phyloP scores from a whole-genome alignment of 2,329 filamentous ascomycete species.

The Phialophora expanda region DNA sequence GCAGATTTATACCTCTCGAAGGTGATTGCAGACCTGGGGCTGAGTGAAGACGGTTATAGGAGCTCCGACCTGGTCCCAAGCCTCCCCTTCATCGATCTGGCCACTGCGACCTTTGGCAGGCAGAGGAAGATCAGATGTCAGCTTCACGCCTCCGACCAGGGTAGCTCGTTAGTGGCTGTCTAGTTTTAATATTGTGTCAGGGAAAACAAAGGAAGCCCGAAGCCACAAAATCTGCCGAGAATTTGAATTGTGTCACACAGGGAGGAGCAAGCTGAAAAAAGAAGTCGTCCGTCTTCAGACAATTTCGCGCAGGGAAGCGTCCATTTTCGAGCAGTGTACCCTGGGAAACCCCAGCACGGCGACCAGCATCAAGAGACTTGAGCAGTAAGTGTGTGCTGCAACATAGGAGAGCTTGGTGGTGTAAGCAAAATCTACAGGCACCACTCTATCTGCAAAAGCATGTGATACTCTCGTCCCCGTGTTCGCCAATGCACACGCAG shows the following conservation, averaged over 20 bases:
- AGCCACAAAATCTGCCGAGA: background rate
- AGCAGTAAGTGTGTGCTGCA: background rate
- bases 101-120: background rate
- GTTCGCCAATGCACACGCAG: background rate
- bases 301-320: too few species aligned
- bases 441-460: background rate
- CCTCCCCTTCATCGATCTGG: background rate
- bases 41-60: background rate
- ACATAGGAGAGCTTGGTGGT: background rate
- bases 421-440: background rate
- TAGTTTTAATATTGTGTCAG: background rate
- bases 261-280: background rate
- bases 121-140: background rate
- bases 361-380: background rate
- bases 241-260: background rate
- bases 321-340: background rate
- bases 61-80: background rate
- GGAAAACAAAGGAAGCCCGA: background rate
- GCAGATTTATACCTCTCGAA: background rate
- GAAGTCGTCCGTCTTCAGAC: too few species aligned
- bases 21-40: background rate
- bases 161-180: background rate
- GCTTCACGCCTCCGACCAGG: background rate
- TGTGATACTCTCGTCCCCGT: background rate
- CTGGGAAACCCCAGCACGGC: background rate